A percentile compares a stretch with the other conserved stretches of the same genome.
Conservation (phyloP, 2,329 filamentous ascomycete genomes). For the Beauveria medogensis region DNA sequence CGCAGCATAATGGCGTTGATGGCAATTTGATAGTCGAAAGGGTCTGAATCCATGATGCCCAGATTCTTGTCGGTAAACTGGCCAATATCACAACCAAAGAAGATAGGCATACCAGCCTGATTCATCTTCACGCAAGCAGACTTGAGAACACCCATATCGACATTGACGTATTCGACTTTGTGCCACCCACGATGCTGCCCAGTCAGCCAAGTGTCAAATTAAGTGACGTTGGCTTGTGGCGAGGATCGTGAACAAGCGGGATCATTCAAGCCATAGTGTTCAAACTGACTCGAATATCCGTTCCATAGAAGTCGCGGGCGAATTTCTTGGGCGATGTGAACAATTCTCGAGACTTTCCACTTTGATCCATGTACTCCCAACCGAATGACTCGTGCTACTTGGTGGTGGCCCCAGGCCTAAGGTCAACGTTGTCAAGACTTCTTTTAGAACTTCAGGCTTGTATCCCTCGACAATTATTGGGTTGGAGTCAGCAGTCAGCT, state of each 20-base stretch:
- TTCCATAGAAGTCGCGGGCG: constrained; percentile 56
- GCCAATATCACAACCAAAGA: constrained; percentile 84
- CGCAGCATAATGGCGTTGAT: constrained; percentile 68
- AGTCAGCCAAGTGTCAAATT: constrained; percentile 65
- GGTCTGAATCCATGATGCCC: constrained; percentile 72
- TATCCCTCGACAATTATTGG: constrained; percentile 34
- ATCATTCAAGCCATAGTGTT: constrained; percentile 62
- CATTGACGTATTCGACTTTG: constrained; percentile 74
- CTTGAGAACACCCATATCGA: constrained; percentile 66
- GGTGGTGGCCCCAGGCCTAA: constrained; percentile 76
- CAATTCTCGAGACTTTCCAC: constrained; percentile 55
- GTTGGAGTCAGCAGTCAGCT: constrained; percentile 19
- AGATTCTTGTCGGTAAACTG: constrained; percentile 61
- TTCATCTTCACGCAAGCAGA: constrained; percentile 68
- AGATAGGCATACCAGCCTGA: constrained; percentile 68
- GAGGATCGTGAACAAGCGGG: constrained; percentile 78
- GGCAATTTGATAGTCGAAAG: constrained; percentile 76
- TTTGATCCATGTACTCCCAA: constrained; percentile 71
- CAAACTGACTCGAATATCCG: constrained; percentile 49
- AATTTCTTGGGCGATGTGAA: constrained; percentile 62
- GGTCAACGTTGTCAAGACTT: constrained; percentile 75
- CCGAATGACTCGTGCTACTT: constrained; percentile 59
- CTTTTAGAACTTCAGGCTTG: constrained; percentile 69
- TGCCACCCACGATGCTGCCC: constrained; percentile 74
- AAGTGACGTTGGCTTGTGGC: constrained; percentile 63